Conservation (phyloP, 306 rosid genomes). For the Cucurbita argyrosperma region DNA sequence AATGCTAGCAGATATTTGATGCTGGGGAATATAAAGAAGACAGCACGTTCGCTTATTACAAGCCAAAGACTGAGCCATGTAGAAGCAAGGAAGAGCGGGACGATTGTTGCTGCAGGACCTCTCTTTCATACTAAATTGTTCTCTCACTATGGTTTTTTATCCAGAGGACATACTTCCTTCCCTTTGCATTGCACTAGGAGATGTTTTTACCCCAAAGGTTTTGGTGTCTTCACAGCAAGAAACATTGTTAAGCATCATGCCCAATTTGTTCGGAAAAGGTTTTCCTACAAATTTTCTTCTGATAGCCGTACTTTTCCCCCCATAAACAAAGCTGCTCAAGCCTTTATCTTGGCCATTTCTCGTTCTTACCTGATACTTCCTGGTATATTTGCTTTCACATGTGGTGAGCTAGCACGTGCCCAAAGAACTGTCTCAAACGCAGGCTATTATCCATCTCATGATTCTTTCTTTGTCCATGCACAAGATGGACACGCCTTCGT, state of each 20-base stretch:
- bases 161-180: constrained; percentile 23
- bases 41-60: constrained; percentile 25
- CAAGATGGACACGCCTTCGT: constrained; percentile 59
- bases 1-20: constrained; percentile 54
- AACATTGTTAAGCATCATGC: constrained; percentile 29
- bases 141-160: constrained; percentile 22
- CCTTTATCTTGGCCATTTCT: constrained; percentile 59
- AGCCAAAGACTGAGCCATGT: constrained; percentile 19
- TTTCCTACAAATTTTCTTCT: constrained; percentile 33
- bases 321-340: constrained; percentile 64
- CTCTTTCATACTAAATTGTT: constrained; percentile 34
- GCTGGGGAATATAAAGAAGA: constrained; percentile 37
- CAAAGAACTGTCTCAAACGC: constrained; percentile 30
- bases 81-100: constrained; percentile 36
- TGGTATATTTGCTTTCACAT: constrained; percentile 52
- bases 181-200: constrained; percentile 24
- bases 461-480: constrained; percentile 43
- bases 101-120: constrained; percentile 25
- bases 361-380: constrained; percentile 69
- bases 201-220: constrained; percentile 25
- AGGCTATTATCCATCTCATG: constrained; percentile 35
- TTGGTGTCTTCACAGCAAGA: constrained; percentile 25
- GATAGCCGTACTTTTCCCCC: constrained; percentile 24
- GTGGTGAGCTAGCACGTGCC: constrained; percentile 65
- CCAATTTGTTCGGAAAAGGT: constrained; percentile 53